These are phyloP conservation scores for Plasmopara viticola DNA, from an alignment of 352 stramenopile genomes.

Conservation along the genomic window DNA sequence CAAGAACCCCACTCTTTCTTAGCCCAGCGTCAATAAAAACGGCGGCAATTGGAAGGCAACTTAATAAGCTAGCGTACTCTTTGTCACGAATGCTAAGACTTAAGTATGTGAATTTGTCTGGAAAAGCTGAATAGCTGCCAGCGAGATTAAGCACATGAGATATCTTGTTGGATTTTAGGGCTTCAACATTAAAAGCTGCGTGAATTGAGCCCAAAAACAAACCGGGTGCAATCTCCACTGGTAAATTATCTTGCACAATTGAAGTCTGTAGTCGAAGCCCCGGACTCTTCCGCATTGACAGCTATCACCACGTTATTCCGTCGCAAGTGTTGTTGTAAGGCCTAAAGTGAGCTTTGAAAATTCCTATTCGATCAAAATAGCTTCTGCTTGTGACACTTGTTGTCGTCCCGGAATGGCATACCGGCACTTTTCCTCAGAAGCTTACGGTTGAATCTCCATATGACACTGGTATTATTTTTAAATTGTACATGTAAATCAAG, in stretches of 20 bases:
- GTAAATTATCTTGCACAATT: constrained; percentile 83
- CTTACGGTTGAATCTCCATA: constrained; percentile 8
- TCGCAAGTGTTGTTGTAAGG: constrained; percentile 14
- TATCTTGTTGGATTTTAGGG: constrained; percentile 65
- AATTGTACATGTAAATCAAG: background rate
- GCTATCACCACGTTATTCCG: constrained; percentile 3
- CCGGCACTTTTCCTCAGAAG: constrained; percentile 10
- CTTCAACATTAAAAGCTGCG: constrained; percentile 82
- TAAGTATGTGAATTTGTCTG: constrained; percentile 84
- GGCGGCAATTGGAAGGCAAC: constrained; percentile 63
- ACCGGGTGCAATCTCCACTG: constrained; percentile 49
- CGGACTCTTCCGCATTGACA: constrained; percentile 47
- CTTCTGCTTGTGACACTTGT: constrained; percentile 1
- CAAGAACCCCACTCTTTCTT: constrained; percentile 55
- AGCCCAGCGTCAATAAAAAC: constrained; percentile 80
- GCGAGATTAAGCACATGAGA: constrained; percentile 85
- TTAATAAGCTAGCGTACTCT: constrained; percentile 84
- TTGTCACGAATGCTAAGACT: constrained; percentile 87
- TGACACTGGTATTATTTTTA: constrained; percentile 9
- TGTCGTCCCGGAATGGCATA: constrained; percentile 15
- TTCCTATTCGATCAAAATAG: constrained; percentile 25
- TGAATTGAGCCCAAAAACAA: constrained; percentile 87
- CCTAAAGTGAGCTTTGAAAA: background rate
- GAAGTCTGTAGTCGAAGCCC: constrained; percentile 54
- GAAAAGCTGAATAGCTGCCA: constrained; percentile 81